phyloP scores from a whole-genome alignment of 2,329 filamentous ascomycete species.

The Aureobasidium melanogenum region DNA sequence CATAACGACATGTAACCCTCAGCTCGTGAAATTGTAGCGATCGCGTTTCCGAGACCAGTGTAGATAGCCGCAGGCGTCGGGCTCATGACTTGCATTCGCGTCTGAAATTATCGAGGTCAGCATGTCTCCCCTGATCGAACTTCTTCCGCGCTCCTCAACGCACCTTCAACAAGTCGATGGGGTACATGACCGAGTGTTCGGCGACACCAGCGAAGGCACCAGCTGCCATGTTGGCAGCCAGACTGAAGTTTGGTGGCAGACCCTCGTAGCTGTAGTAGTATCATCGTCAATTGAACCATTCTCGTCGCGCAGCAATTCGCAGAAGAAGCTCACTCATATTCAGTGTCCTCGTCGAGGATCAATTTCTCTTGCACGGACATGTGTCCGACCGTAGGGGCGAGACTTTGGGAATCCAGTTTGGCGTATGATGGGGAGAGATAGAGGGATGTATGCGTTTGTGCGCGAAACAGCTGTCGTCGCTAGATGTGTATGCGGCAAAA shows the following conservation, averaged over 20 bases:
- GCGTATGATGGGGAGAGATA: background rate
- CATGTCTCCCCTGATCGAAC: background rate
- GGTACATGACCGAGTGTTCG: slow-evolving; percentile 98
- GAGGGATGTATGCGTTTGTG: background rate
- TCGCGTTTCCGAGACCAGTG: slow-evolving; percentile 83
- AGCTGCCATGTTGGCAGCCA: slow-evolving; percentile 89
- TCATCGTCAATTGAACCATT: slow-evolving; percentile 11
- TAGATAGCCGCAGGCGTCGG: slow-evolving; percentile 73
- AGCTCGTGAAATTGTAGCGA: slow-evolving; percentile 80
- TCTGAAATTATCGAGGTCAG: slow-evolving; percentile 45
- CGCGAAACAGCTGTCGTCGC: background rate
- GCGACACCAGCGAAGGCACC: slow-evolving; percentile 96
- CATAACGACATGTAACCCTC: slow-evolving; percentile 89
- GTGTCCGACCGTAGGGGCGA: slow-evolving; percentile 14
- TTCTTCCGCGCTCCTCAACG: slow-evolving; percentile 19
- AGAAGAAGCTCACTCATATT: slow-evolving; percentile 21
- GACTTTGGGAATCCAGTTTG: slow-evolving; percentile 14
- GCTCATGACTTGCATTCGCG: slow-evolving; percentile 94
- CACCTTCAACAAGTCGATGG: slow-evolving; percentile 96
- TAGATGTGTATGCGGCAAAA: slow-evolving; percentile 5
- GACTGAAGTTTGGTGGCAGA: slow-evolving; percentile 86
- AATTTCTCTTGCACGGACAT: slow-evolving; percentile 26
- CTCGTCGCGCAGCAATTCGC: background rate
- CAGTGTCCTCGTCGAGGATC: slow-evolving; percentile 27
- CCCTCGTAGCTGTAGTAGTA: slow-evolving; percentile 64